phyloP scores from a whole-genome alignment of 208 protist genomes.

The Crithidia sp. region DNA sequence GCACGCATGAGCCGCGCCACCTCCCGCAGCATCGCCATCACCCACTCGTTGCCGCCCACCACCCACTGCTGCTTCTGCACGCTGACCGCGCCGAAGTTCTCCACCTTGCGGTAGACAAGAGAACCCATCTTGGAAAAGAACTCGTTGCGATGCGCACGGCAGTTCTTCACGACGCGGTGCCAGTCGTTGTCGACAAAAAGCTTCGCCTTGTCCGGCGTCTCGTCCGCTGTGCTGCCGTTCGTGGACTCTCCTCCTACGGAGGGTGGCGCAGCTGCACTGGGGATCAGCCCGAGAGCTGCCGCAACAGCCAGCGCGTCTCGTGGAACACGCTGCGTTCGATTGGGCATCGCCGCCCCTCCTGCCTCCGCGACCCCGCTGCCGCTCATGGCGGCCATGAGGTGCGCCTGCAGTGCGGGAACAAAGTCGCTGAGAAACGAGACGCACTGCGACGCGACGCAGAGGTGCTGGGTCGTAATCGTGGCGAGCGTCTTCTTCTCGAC shows the following conservation, averaged over 20 bases:
- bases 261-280: background rate
- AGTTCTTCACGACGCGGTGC: slow-evolving; percentile 55
- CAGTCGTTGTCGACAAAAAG: slow-evolving; percentile 72
- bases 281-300: slow-evolving; percentile 26
- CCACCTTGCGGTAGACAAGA: slow-evolving; percentile 76
- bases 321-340: background rate
- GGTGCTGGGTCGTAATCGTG: slow-evolving; percentile 82
- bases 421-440: slow-evolving; percentile 74
- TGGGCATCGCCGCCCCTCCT: background rate
- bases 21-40: slow-evolving; percentile 90
- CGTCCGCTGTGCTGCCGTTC: background rate
- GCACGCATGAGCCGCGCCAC: slow-evolving; percentile 72
- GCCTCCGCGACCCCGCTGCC: slow-evolving; percentile 1
- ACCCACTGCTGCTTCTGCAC: slow-evolving; percentile 53
- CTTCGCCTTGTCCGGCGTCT: slow-evolving; percentile 8
- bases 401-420: slow-evolving; percentile 59
- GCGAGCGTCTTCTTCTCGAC: slow-evolving; percentile 78
- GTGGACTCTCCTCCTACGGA: background rate
- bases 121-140: slow-evolving; percentile 72
- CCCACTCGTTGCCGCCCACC: slow-evolving; percentile 75
- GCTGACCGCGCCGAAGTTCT: slow-evolving; percentile 47
- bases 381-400: slow-evolving; percentile 19
- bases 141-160: slow-evolving; percentile 62
- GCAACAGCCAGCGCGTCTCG: slow-evolving; percentile 28
- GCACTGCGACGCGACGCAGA: slow-evolving; percentile 88